A percentile compares a stretch with the other conserved stretches of the same genome.
These are phyloP conservation scores for Claviceps africana DNA, from an alignment of 2,329 filamentous ascomycete species.

Conservation along the genomic window DNA sequence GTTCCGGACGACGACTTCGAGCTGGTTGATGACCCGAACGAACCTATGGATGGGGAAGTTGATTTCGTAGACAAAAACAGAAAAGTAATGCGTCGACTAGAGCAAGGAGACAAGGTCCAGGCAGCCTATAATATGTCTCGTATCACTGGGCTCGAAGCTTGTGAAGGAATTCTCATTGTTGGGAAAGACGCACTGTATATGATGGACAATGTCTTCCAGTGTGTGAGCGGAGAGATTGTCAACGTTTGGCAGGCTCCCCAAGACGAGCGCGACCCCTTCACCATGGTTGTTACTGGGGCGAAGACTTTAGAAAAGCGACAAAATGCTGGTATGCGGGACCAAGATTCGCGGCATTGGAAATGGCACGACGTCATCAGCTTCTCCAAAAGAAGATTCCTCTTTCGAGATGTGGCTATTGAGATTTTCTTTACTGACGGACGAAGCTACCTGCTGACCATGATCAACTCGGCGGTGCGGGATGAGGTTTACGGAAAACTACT, in stretches of 20 bases:
- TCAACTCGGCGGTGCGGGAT: constrained; percentile 59
- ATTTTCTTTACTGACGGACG: constrained; percentile 94
- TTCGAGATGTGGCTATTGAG: constrained; percentile 91
- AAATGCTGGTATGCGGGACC: constrained; percentile 44
- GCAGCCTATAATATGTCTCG: constrained; percentile 91
- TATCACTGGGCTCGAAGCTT: constrained; percentile 83
- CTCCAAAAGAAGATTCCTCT: constrained; percentile 87
- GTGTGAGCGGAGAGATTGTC: constrained; percentile 89
- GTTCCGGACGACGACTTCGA: constrained; percentile 80
- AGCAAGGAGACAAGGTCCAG: constrained; percentile 82
- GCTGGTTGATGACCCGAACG: constrained; percentile 83
- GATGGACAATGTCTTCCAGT: constrained; percentile 92
- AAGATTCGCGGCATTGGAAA: constrained; percentile 79
- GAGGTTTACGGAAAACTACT: constrained; percentile 66
- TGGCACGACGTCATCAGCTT: constrained; percentile 93
- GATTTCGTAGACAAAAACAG: constrained; percentile 95
- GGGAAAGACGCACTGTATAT: constrained; percentile 88
- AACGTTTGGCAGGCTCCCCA: constrained; percentile 86
- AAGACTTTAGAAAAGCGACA: constrained; percentile 47
- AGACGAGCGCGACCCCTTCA: constrained; percentile 88
- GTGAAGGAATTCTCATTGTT: constrained; percentile 83
- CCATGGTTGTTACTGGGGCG: constrained; percentile 72
- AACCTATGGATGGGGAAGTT: constrained; percentile 57
- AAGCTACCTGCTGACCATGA: constrained; percentile 82
- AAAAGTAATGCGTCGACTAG: constrained; percentile 88